These are phyloP conservation scores for Monosporascus sp. DNA, from an alignment of 2,329 filamentous ascomycete genomes.

Conservation along the genomic window DNA sequence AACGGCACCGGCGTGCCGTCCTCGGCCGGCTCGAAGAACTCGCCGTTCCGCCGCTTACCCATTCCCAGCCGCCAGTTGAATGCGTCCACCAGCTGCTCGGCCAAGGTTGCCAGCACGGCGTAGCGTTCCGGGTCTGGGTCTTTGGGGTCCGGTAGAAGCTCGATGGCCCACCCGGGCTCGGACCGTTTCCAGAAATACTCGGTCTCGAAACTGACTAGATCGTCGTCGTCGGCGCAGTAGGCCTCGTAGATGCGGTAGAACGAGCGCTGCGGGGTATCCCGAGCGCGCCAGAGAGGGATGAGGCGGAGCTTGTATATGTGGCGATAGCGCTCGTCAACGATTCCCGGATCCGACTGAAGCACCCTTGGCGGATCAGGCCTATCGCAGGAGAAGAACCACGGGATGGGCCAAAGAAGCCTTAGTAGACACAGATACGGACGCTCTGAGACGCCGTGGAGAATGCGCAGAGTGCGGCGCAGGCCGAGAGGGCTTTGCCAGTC, in stretches of 20 bases:
- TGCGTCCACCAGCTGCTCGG: slow-evolving; percentile 14
- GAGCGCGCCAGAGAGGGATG: slow-evolving; percentile 11
- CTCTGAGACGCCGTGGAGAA: neutral
- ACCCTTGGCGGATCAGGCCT: slow-evolving; percentile 2
- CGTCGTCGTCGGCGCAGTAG: slow-evolving; percentile 18
- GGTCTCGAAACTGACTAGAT: slow-evolving; percentile 18
- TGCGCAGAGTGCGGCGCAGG: neutral
- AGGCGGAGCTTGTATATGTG: slow-evolving; percentile 6
- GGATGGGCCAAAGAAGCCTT: slow-evolving; percentile 4
- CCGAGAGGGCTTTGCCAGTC: neutral
- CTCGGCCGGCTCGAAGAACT: slow-evolving; percentile 4
- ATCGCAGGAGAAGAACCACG: slow-evolving; percentile 2
- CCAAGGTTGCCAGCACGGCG: slow-evolving; percentile 18
- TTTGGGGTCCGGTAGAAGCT: slow-evolving; percentile 13
- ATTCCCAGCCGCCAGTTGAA: slow-evolving; percentile 20
- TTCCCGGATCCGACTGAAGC: neutral
- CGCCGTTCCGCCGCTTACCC: slow-evolving; percentile 12
- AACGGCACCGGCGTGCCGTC: slow-evolving; percentile 4
- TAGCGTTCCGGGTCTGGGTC: slow-evolving; percentile 19
- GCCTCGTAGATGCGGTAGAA: slow-evolving; percentile 24
- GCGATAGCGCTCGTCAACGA: slow-evolving; percentile 2
- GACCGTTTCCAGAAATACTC: slow-evolving; percentile 22
- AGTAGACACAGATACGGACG: neutral
- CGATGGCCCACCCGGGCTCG: slow-evolving; percentile 12
- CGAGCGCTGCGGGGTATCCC: slow-evolving; percentile 21